phyloP scores from a whole-genome alignment of 1,284 basidiomycete species.

The Rhodotorula sp. region DNA sequence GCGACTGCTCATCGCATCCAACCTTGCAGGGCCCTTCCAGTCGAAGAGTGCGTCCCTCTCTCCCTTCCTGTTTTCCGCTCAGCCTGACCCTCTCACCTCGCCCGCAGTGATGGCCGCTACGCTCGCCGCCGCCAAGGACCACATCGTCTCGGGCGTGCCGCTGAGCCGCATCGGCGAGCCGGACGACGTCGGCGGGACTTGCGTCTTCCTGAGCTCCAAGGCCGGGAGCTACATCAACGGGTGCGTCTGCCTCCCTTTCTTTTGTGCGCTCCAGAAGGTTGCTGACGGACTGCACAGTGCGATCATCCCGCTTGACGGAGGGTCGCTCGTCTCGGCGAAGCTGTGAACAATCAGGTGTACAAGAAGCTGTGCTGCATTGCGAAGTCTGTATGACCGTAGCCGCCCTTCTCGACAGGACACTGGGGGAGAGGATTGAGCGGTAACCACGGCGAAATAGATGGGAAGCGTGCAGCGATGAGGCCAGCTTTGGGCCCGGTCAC shows the following conservation, averaged over 20 bases:
- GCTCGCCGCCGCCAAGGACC: conserved; percentile 58
- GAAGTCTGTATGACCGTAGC: too few relatives aligned
- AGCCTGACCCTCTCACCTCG: conserved; percentile 50
- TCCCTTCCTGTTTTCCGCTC: conserved; percentile 48
- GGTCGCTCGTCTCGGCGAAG: conserved; percentile 36
- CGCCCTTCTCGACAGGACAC: too few relatives aligned
- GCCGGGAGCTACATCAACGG: conserved; percentile 66
- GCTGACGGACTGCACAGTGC: conserved; percentile 11
- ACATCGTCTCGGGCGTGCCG: conserved; percentile 58
- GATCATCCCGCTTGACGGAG: conserved; percentile 40
- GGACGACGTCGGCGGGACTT: conserved; percentile 66
- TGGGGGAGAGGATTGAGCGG: too few relatives aligned
- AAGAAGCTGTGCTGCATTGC: too few relatives aligned
- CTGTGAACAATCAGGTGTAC: conserved; percentile 4
- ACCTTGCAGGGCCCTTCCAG: conserved; percentile 53
- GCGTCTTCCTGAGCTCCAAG: conserved; percentile 63
- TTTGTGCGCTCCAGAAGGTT: not conserved
- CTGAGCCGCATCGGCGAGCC: conserved; percentile 62
- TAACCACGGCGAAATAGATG: too few relatives aligned
- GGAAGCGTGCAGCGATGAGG: too few relatives aligned
- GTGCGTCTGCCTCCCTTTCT: conserved; percentile 33
- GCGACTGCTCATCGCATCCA: conserved; percentile 8
- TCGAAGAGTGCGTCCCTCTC: conserved; percentile 23
- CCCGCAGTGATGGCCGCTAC: conserved; percentile 64
- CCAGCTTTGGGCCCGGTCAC: too few relatives aligned